Conservation (phyloP, 78 protist species). For the Ministeria vibrans region DNA sequence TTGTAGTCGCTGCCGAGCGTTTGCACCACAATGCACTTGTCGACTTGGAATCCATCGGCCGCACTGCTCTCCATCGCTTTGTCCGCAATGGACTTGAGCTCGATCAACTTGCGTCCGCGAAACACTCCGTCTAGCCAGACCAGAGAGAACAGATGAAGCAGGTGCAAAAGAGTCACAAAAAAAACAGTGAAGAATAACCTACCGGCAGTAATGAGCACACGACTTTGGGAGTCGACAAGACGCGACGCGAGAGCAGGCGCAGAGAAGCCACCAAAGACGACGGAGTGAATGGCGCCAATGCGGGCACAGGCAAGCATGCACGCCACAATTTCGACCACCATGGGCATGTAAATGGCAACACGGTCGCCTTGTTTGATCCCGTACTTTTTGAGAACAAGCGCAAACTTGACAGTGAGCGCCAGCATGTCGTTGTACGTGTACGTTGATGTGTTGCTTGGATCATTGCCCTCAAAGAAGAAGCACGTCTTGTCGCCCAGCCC, state of each 20-base stretch:
- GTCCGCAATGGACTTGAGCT: conserved; percentile 17
- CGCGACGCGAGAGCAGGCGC: conserved; percentile 33
- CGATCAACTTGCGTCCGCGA: conserved; percentile 48
- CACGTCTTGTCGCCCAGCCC: conserved; percentile 14
- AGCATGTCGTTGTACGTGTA: conserved; percentile 23
- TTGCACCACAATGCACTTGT: not conserved
- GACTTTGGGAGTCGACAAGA: conserved; percentile 28
- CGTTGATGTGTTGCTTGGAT: not conserved
- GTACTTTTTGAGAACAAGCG: not conserved
- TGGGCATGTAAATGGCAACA: conserved; percentile 41
- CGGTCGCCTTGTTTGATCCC: conserved; percentile 10
- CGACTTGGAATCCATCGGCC: not conserved
- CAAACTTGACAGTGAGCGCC: not conserved
- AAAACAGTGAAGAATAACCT: not conserved
- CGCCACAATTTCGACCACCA: conserved; percentile 16
- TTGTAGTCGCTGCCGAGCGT: not conserved
- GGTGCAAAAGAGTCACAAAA: not conserved
- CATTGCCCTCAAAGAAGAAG: conserved; percentile 35
- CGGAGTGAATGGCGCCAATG: conserved; percentile 77
- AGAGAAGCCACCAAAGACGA: conserved; percentile 56
- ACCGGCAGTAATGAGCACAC: conserved; percentile 53
- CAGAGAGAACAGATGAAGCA: not conserved
- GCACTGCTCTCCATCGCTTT: not conserved
- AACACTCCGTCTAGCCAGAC: conserved; percentile 21
- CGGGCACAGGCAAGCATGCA: conserved; percentile 41